Percentiles rank a stretch among this genome's conserved stretches.
These are phyloP conservation scores for Gossypium davidsonii DNA, from an alignment of 441 rosid genomes.

Conservation along the genomic window DNA sequence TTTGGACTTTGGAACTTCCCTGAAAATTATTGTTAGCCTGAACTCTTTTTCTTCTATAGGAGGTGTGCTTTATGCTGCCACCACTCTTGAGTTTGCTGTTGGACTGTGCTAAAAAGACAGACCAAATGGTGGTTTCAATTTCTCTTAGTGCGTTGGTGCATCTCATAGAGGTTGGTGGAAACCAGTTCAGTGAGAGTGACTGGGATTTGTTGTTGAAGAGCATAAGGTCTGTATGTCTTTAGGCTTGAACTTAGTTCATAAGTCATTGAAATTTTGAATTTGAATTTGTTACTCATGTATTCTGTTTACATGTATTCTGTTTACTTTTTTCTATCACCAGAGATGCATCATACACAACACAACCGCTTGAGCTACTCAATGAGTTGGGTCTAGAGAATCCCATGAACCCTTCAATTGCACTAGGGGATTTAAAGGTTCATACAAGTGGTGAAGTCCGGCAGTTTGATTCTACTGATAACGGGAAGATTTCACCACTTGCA, in stretches of 20 bases:
- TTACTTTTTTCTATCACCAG: conserved; percentile 34
- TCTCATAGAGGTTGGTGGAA: conserved; percentile 99
- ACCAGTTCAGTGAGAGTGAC: conserved; percentile 89
- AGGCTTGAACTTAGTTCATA: not conserved
- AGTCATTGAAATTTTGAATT: not conserved
- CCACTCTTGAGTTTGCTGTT: conserved; percentile 89
- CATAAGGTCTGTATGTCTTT: conserved; percentile 58
- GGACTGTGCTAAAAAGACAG: conserved; percentile 96
- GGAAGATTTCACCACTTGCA: conserved; percentile 32
- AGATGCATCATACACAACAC: conserved; percentile 98
- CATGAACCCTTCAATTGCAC: conserved; percentile 21
- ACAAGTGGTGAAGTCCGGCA: conserved; percentile 32
- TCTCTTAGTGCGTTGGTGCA: conserved; percentile 93
- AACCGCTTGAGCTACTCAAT: conserved; percentile 95
- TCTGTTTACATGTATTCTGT: conserved; percentile 7
- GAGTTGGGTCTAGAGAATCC: conserved; percentile 58
- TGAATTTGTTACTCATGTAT: conserved; percentile 12
- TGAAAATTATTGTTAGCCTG: not conserved
- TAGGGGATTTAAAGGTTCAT: conserved; percentile 15
- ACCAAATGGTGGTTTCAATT: conserved; percentile 94
- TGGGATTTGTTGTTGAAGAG: conserved; percentile 97
- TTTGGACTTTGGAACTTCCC: not conserved
- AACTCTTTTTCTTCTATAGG: conserved; percentile 36
- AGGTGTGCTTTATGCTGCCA: conserved; percentile 98
- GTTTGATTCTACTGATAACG: conserved; percentile 34